Base-by-base conservation (phyloP, 2,329 filamentous ascomycete genomes). In the Incumbomyces lentus region DNA sequence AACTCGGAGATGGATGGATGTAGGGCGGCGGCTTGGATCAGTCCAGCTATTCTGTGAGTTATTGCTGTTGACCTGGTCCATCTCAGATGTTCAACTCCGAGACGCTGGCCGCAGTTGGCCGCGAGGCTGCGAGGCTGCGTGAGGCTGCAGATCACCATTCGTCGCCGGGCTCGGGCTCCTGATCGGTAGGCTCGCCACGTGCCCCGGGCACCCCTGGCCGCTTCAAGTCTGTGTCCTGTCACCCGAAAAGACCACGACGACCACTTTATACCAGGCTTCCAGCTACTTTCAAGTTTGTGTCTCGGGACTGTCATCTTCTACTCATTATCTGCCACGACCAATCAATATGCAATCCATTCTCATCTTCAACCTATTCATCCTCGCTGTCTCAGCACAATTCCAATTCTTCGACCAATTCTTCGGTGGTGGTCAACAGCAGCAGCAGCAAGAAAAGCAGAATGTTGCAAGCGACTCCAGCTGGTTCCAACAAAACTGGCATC, bases 361-460 rank as follows among this genome's bases (percentile, higher is more conserved):
- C 29, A 6, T 35, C 6, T 4, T 47, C 30, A 36, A 12, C 17
- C 10, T 47, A 17, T 22, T 45, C n/a, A 12, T 45, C 13, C 13
- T 48, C 7, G 47, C 43, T 36, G 79, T 74, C 3, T 70, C 75
- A 48, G 86, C 86, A 10, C 90, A 96, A 68, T 96, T 96, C 65
- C 84, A 86, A 62, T 95, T 98, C 76, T 98, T 96, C 68, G 89
- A 95, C 64, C 87, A 96, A 59, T 95, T 96, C 86, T 96, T 98
- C 64, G 89, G 79, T 57, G 78, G 78, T 55, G 49, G 52, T 8
- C 44, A 72, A 11, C 71, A 77, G 48, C 75, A 79, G 54, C 66
- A 75, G 40, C 64, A 69, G 17, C 70, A 78, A 47, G 73, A 81
- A 55, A 78, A 78, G 19, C 82, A 86, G 59, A 92, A 95, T 63